Base-by-base conservation (phyloP, 768 basidiomycete species). In the Podaxis rugospora region DNA sequence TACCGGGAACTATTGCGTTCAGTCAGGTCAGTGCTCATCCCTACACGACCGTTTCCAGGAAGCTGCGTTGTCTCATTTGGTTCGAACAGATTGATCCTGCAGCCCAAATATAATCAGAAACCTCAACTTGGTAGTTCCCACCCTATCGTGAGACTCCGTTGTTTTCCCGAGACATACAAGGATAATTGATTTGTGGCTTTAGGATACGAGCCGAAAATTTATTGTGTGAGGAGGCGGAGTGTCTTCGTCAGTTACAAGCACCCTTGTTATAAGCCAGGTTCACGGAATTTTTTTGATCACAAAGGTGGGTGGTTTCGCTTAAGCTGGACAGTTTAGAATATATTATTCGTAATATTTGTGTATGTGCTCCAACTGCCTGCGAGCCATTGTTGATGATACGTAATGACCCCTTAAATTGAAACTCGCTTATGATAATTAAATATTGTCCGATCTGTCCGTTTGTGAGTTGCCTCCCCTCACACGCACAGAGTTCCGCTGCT, bases 111-210 rank as follows among this genome's bases (percentile, higher is more conserved):
- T 68, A 83, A 80, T 65, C 89, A 92, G 78, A 87, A 81, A 63
- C 86, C 88, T 3, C 90, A 90, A 69, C 68, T 92, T 11, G 87
- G 87, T 5, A 88, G 86, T 63, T 89, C 89, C 6, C 89, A 91
- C 66, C 81, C 75, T 13, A 86, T 90, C 55, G 89, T 82, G 64
- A 50, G 79, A 16, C 70, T 4, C 46, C 18, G 16, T 44, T 40
- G 6, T 55, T 1, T 37, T 25, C 21, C 28, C 4, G 5, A 61
- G 16, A 10, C 28, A 28, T 4, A 52, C 32, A 21, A 40, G 61
- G 37, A 59, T 9, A 13, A 21, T 52, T 35, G 39, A 36, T 25
- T 63, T 16, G 6, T 57, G 5, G 56, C 16, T 65, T 4, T 54
- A 79, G 78, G 71, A 79, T 62, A 76, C 74, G 2, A 69, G 62